Conservation (phyloP, 2,329 filamentous ascomycete species). For the Helminthosporium solani region DNA sequence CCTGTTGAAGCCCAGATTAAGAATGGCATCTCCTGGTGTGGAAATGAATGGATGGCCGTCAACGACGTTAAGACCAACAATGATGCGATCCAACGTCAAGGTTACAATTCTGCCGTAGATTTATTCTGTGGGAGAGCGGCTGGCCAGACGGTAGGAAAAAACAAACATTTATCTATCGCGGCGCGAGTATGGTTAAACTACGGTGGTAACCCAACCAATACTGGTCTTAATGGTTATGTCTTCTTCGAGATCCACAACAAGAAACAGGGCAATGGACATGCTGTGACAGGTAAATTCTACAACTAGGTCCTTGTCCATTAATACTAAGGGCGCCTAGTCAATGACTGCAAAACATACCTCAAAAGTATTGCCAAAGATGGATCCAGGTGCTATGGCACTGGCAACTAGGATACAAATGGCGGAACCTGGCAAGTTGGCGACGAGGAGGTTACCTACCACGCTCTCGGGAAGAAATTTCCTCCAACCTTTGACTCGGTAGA, state of each 20-base stretch:
- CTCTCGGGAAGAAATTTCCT: conserved; percentile 14
- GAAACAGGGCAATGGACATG: conserved; percentile 9
- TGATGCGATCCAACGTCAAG: conserved; percentile 7
- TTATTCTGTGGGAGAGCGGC: conserved; percentile 14
- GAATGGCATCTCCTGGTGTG: conserved; percentile 11
- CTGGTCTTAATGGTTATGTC: conserved; percentile 16
- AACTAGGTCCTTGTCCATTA: background rate
- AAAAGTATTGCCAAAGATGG: conserved; percentile 9
- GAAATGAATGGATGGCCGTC: conserved; percentile 10
- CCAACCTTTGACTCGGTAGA: conserved; percentile 7
- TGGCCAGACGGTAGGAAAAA: conserved; percentile 5
- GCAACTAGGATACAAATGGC: conserved; percentile 18
- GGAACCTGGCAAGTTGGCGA: conserved; percentile 17
- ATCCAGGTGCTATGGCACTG: conserved; percentile 12
- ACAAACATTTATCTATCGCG: conserved; percentile 13
- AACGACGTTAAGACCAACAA: conserved; percentile 12
- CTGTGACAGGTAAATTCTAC: conserved; percentile 7
- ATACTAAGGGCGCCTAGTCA: conserved; percentile 2
- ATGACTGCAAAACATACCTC: conserved; percentile 13
- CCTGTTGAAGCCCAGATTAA: background rate
- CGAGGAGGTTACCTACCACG: conserved; percentile 16
- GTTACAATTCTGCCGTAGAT: conserved; percentile 17
- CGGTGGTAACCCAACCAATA: conserved; percentile 6
- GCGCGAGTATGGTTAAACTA: conserved; percentile 13
- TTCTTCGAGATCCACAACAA: conserved; percentile 21